A percentile compares a stretch with the other conserved stretches of the same genome.
phyloP scores from a whole-genome alignment of 2,329 filamentous ascomycete species.

The Pseudocercospora fuligena region DNA sequence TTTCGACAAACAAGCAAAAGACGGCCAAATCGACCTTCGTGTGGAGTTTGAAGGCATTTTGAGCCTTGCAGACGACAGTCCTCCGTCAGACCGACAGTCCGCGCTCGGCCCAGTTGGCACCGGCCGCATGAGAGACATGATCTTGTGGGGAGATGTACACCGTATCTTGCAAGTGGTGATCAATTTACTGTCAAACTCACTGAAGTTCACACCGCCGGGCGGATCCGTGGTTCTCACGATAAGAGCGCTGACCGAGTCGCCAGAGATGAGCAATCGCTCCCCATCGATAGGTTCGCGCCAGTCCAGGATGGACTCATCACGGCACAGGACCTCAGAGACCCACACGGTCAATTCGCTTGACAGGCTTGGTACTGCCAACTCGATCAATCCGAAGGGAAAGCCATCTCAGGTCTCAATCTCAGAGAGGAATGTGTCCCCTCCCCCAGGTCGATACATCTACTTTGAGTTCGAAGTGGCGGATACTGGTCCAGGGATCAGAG shows the following conservation, averaged over 20 bases:
- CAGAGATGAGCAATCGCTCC: slow-evolving; percentile 49
- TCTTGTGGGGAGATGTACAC: slow-evolving; percentile 90
- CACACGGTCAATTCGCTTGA: neutral
- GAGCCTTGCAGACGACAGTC: slow-evolving; percentile 36
- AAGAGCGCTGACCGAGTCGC: slow-evolving; percentile 69
- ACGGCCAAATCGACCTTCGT: slow-evolving; percentile 74
- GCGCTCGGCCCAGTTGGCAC: slow-evolving; percentile 52
- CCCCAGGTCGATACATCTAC: slow-evolving; percentile 69
- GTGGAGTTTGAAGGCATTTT: slow-evolving; percentile 70
- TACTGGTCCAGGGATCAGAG: slow-evolving; percentile 82
- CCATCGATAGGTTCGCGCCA: slow-evolving; percentile 42
- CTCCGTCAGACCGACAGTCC: slow-evolving; percentile 12
- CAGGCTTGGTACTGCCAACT: slow-evolving; percentile 46
- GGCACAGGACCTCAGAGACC: slow-evolving; percentile 17
- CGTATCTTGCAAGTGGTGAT: slow-evolving; percentile 91
- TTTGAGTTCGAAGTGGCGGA: slow-evolving; percentile 92
- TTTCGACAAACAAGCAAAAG: slow-evolving; percentile 86
- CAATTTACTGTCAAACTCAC: slow-evolving; percentile 86
- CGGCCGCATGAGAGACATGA: slow-evolving; percentile 79
- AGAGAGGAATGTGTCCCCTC: slow-evolving; percentile 39
- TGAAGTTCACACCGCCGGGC: slow-evolving; percentile 84
- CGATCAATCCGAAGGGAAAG: slow-evolving; percentile 50
- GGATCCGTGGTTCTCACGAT: slow-evolving; percentile 79
- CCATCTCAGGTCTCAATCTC: slow-evolving; percentile 32
- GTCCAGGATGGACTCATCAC: slow-evolving; percentile 24